Percentiles rank a stretch among this genome's conserved stretches.
Conservation (phyloP, 352 stramenopile species). For the Pythium volutum region DNA sequence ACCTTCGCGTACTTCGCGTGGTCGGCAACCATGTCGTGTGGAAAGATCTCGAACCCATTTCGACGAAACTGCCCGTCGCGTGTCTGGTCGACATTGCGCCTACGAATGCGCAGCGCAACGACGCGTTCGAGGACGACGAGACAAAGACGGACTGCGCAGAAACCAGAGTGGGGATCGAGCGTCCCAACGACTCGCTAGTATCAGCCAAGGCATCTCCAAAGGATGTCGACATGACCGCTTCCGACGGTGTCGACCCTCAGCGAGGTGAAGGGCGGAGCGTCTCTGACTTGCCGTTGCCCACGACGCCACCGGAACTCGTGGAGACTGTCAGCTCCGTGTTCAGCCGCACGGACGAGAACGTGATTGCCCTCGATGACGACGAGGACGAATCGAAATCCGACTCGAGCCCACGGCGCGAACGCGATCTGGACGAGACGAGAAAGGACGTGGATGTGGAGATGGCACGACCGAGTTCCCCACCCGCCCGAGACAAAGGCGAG, state of each 20-base stretch:
- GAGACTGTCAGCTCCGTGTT: neutral
- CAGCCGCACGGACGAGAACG: neutral
- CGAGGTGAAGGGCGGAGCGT: neutral
- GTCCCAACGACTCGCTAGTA: too few species aligned
- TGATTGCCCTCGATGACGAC: neutral
- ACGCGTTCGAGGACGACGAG: neutral
- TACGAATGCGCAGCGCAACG: neutral
- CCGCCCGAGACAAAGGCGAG: neutral
- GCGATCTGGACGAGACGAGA: neutral
- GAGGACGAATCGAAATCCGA: slow-evolving; percentile 6
- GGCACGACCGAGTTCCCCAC: too few species aligned
- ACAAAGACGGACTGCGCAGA: too few species aligned
- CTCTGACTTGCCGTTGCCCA: neutral
- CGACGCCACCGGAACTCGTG: neutral
- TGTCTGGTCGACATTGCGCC: slow-evolving; percentile 2
- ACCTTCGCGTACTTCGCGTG: neutral
- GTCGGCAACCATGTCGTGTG: slow-evolving; percentile 6
- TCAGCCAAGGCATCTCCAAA: too few species aligned
- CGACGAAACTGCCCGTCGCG: neutral
- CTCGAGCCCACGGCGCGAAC: neutral
- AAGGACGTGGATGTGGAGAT: slow-evolving; percentile 1
- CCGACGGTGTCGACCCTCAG: neutral
- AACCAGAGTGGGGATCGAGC: too few species aligned
- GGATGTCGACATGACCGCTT: neutral
- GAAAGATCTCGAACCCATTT: slow-evolving; percentile 7